Conservation (phyloP, 2,329 filamentous ascomycete genomes). For the Aspergillus spinulosporus region DNA sequence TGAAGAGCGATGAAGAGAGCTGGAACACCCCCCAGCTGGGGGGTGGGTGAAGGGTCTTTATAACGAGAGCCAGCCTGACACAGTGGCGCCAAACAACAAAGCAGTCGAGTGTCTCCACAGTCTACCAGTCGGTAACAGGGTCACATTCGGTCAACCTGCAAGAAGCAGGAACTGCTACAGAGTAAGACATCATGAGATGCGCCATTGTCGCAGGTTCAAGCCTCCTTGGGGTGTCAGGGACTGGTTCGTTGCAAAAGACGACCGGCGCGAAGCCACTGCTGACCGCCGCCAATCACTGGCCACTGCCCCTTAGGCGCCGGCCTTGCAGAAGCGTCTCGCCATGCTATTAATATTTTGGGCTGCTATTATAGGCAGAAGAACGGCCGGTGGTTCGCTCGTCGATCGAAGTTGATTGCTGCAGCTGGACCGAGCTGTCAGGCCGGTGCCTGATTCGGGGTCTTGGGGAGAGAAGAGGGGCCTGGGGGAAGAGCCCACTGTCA, state of each 20-base stretch:
- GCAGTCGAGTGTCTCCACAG: background rate
- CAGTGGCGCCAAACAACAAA: conserved; percentile 8
- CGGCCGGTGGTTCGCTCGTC: background rate
- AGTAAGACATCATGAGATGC: conserved; percentile 27
- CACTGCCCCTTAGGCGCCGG: conserved; percentile 2
- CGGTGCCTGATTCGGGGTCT: background rate
- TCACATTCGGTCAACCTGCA: background rate
- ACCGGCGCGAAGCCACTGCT: conserved; percentile 14
- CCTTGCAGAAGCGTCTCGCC: conserved; percentile 14
- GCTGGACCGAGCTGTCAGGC: background rate
- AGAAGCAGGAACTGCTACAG: conserved; percentile 2
- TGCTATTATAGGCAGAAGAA: conserved; percentile 1
- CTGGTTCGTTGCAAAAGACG: conserved; percentile 11
- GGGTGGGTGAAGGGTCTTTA: conserved; percentile 18
- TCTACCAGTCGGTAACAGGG: background rate
- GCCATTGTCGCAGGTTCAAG: conserved; percentile 18
- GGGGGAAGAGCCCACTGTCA: background rate
- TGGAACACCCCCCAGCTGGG: conserved; percentile 16
- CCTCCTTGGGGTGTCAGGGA: conserved; percentile 10
- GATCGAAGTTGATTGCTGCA: conserved; percentile 1
- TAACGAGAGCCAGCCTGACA: conserved; percentile 10
- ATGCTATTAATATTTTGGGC: conserved; percentile 12
- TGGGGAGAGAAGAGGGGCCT: too few species aligned
- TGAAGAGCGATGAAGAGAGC: conserved; percentile 25
- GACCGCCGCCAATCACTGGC: conserved; percentile 7